Base-by-base conservation (phyloP, 2,329 filamentous ascomycete genomes). In the Ceratocystis variospora region DNA sequence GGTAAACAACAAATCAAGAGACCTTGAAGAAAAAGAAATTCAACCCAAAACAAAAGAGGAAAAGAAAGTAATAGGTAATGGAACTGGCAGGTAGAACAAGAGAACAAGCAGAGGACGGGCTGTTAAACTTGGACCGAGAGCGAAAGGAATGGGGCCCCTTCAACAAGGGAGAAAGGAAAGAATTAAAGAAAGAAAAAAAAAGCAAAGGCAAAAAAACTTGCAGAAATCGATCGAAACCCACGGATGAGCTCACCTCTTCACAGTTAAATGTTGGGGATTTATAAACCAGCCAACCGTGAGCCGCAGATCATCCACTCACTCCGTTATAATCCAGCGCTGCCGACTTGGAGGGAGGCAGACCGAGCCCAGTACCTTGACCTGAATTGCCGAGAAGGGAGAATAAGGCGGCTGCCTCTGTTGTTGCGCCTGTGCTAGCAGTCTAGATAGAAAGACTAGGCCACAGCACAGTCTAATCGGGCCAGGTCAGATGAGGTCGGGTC, bases 221-320 rank as follows among this genome's bases (percentile, higher is more conserved):
- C 44, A 66, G 59, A 63, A 66, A 55, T 62, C 22, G 46, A 66
- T 50, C 55, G 65, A 66, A 55, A n/a, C 25, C 61, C 44, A 25
- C 46, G 64, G 53, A 65, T 61, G 37, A 61, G 65, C 59, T 66
- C 65, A 66, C 65, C 65, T 62, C 59, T 62, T 41, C 64, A 45
- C 55, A 65, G 37, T 65, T 25, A 46, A 17, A 17, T 59, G 28
- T 41, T 41, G 45, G 33, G 17, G 8, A 55, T 37, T 64, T 44
- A 41, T 19, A 25, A n/a, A 55, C 33, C 55, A 37, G 15, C 48
- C 48, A 28, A 53, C 48, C 48, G 48, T 53, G 37, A 41, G 10
- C 37, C 37, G 37, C 37, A 15, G 37, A 41, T 41, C 10, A 28
- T 53, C 25, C 48, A 15, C 48, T 53, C 48, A 12, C 48, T 25